Percentiles rank a stretch among this genome's conserved stretches.
Evolutionary conservation across 345 rosid genomes (phyloP).

Genomic region (Linum trigynum): DNA sequence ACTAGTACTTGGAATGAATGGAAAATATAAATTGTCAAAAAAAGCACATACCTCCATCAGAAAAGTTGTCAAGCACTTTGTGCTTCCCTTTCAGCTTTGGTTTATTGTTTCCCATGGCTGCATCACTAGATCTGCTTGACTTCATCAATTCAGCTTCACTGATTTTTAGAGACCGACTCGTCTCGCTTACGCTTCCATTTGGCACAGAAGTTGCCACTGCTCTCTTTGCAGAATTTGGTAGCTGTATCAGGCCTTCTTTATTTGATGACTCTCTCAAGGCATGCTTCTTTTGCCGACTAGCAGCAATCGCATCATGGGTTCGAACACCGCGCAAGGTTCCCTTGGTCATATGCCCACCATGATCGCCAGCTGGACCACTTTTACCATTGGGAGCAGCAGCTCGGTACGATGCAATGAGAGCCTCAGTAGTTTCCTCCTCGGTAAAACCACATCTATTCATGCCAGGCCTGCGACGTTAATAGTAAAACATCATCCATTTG

Average conservation of each 20-base stretch:
- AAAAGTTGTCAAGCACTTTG: slow-evolving; percentile 34
- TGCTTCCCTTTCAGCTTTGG: slow-evolving; percentile 53
- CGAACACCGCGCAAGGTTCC: slow-evolving; percentile 16
- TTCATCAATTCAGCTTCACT: slow-evolving; percentile 38
- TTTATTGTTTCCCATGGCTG: slow-evolving; percentile 35
- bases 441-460: slow-evolving; percentile 63
- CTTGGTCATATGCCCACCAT: slow-evolving; percentile 20
- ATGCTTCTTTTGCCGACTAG: slow-evolving; percentile 46
- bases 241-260: slow-evolving; percentile 34
- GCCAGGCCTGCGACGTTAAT: slow-evolving; percentile 55
- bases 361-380: slow-evolving; percentile 31
- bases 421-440: slow-evolving; percentile 74
- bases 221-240: slow-evolving; percentile 45
- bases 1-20: slow-evolving; percentile 3
- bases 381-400: slow-evolving; percentile 21
- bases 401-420: slow-evolving; percentile 37
- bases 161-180: slow-evolving; percentile 28
- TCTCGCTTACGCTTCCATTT: slow-evolving; percentile 36
- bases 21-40: slow-evolving; percentile 9
- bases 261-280: slow-evolving; percentile 37
- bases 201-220: slow-evolving; percentile 22
- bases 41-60: slow-evolving; percentile 63
- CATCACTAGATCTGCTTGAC: slow-evolving; percentile 28
- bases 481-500: slow-evolving; percentile 10
- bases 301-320: slow-evolving; percentile 19